Evolutionary conservation across 441 rosid genomes (phyloP), one percentile per base, ranked within the genome.

Genomic region (Monsonia emarginata): DNA sequence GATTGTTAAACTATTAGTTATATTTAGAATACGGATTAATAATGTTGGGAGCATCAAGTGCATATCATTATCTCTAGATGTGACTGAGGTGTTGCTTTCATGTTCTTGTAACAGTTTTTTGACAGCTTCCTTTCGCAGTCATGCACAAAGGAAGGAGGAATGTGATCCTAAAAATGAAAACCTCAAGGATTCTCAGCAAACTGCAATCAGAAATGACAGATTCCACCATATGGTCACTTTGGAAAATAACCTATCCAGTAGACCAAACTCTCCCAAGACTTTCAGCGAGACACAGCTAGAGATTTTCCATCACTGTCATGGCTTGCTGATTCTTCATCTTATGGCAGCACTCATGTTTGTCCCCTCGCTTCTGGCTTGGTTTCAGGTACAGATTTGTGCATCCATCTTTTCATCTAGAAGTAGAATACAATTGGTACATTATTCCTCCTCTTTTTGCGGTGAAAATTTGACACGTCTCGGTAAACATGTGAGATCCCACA

Each of bases 281-380:
- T 94, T 83, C 63, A 76, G 80, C 44, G 96, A 88, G 76, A 82
- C 95, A 13, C 99, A 91, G 77, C 68, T 86, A 70, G 99, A 94
- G 76, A 77, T 76, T 72, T 94, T 94, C 78, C 84, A 86, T 82
- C 91, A 84, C 69, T 80, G 66, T 64, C 97, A 94, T 78, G 95
- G 97, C 74, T 69, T 89, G 78, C 78, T 91, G 67, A 74, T 86
- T 50, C 82, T 94, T 67, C 96, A 91, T 84, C 81, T 94, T 71
- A 81, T 91, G 67, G 87, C 90, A 22, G 67, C 89, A 52, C 77
- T 89, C 69, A 91, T 94, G 98, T 85, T 94, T 65, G 88, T 78
- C 52, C 98, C 98, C 57, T 89, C 99, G 38, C 83, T 94, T 31
- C 80, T 78, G 10, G 96, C 99, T 60, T 91, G 95, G 96, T 78